Evolutionary conservation across 352 stramenopile species (phyloP), one percentile per base, ranked within the genome.

Genomic region (Peronospora destructor): DNA sequence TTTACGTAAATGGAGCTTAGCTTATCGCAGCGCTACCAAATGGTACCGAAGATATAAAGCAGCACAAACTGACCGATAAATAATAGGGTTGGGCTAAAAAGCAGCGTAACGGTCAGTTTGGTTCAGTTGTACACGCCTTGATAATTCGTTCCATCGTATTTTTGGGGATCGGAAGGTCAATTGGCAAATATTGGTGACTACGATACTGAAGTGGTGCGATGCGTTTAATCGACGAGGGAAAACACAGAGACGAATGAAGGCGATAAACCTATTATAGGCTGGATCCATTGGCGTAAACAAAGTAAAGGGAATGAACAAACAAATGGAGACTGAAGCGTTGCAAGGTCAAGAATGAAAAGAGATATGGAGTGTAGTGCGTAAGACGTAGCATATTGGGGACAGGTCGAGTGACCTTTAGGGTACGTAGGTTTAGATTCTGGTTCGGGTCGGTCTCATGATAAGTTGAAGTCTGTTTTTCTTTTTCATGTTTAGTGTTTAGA

Each of bases 1-100:
- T 87, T 90, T 55, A 90, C 79, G n/a, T 90, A 88, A 57, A 14
- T 47, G 21, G 26, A 52, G 28, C 16, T 33, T 4, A 25, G 29
- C 28, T 26, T 3, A 11, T 33, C 19, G 4, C 23, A 26, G 23
- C 23, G 21, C 41, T 50, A 54, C 49, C 41, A 33, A 13, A 52
- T 38, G 33, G 45, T 59, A 56, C 50, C 38, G 32, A 38, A 43
- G 16, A 35, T 52, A 33, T 32, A 33, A 50, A 34, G 44, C 40
- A 56, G 28, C 21, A n/a, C n/a, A 34, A 51, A 23, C 23, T 13
- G 37, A 52, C 43, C 42, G 26, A n/a, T 49, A 52, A 55, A 47
- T 26, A 26, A 58, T 34, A 11, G 25, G 9, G 39, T 6, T 25
- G 38, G 21, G 11, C 12, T 54, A 13, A 47, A 30, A 32, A 47